Evolutionary conservation across 768 basidiomycete species (phyloP), one percentile per base, ranked within the genome.

Genomic region (Termitomyces sp.): DNA sequence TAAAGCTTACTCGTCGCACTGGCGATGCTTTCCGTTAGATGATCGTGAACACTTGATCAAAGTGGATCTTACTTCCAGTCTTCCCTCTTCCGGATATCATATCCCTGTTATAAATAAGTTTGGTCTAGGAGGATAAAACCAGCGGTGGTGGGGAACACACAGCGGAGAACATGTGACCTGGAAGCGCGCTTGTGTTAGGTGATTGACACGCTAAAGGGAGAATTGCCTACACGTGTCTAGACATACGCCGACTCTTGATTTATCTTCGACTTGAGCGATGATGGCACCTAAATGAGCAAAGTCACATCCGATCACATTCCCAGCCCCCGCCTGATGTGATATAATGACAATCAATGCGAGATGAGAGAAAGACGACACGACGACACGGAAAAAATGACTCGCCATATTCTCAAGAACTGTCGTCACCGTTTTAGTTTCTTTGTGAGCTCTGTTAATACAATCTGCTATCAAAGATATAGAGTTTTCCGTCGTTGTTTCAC

Each of bases 321-420:
- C 87, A 16, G 87, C 80, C 16, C 92, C 92, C 1, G 90, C 89
- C 90, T 93, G 48, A 44, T 12, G 44, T 31, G 20, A 54, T 18
- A 18, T 13, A 47, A 47, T 51, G 31, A 55, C 31, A 20, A 41
- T 30, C 12, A 13, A 27, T 27, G 30, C 30, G 37, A 53, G 55
- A 37, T 57, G 36, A 56, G 44, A 37, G 53, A 8, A 36, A 7
- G 49, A 51, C n/a, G 33, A 33, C 15, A 16, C 37, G 5, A 58
- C 11, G 6, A n/a, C 9, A 48, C 13, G 8, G n/a, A 58, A 18
- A 2, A 42, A 4, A 48, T 39, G 9, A 51, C 68, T 44, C 51
- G 81, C 93, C 93, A 95, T 95, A 65, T 91, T 93, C 70, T 95
- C 93, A 4, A 95, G 72, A 7, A 95, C 87, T 11, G 78, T 80